Evolutionary conservation across 306 rosid genomes (phyloP).

Genomic region (Fragaria vesca): DNA sequence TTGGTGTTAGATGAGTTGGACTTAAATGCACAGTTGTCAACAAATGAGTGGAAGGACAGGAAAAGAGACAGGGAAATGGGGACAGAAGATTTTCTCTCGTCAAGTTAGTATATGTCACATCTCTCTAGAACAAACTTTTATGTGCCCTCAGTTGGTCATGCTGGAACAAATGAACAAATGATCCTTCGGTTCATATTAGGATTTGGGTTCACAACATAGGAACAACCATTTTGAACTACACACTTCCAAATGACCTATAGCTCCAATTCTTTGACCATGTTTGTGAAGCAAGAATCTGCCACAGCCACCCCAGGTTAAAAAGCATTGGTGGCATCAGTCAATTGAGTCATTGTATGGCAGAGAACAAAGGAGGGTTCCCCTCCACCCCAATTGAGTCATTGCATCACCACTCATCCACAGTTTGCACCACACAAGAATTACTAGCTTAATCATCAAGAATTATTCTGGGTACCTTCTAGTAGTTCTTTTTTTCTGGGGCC

Average conservation of each 20-base stretch:
- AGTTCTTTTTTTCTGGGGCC: not conserved
- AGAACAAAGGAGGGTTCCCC: not conserved
- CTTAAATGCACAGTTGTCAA: no score
- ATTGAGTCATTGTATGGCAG: not conserved
- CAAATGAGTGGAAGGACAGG: no score
- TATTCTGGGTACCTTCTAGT: conserved; percentile 3
- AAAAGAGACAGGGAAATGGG: no score
- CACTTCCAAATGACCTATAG: not conserved
- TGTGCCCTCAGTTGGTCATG: not conserved
- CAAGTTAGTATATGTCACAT: not conserved
- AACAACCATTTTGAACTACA: not conserved
- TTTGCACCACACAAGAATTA: not conserved
- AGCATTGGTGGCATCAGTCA: not conserved
- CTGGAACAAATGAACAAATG: not conserved
- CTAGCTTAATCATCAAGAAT: not conserved
- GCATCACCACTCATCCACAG: not conserved
- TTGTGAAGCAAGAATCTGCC: not conserved
- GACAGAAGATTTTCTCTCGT: no score
- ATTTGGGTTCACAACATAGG: not conserved
- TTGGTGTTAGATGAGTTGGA: no score
- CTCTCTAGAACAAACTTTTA: not conserved
- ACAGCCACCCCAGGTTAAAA: not conserved
- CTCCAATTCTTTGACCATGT: not conserved
- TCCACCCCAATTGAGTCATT: not conserved
- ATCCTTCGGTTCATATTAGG: not conserved